These are phyloP conservation scores for Oenanthe javanica DNA, from an alignment of 140 eudicot genomes.

Conservation along the genomic window DNA sequence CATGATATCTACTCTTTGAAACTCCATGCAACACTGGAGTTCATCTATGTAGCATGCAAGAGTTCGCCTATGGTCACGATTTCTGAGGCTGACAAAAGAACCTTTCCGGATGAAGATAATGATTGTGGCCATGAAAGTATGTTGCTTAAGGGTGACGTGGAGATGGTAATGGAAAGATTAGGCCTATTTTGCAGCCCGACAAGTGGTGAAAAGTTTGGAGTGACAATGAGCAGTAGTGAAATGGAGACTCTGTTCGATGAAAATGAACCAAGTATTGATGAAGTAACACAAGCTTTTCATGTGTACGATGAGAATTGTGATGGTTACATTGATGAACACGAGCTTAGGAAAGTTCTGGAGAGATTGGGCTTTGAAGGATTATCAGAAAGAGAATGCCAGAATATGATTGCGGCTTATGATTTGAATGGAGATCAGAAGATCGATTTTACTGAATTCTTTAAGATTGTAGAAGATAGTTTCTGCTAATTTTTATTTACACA, in stretches of 20 bases:
- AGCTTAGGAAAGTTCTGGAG: slow-evolving; percentile 32
- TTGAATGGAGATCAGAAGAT: slow-evolving; percentile 36
- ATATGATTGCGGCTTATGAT: slow-evolving; percentile 40
- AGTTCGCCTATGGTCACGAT: slow-evolving; percentile 5
- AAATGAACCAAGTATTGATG: slow-evolving; percentile 43
- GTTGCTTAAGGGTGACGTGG: slow-evolving; percentile 4
- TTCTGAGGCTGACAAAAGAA: background rate
- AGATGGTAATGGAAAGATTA: slow-evolving; percentile 41
- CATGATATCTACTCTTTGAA: slow-evolving; percentile 25
- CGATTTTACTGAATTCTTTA: slow-evolving; percentile 33
- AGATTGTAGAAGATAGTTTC: slow-evolving; percentile 38
- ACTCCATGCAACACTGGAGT: slow-evolving; percentile 20
- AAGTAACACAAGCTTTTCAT: slow-evolving; percentile 52
- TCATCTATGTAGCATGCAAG: slow-evolving; percentile 19
- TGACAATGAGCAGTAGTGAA: slow-evolving; percentile 21
- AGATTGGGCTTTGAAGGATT: slow-evolving; percentile 30
- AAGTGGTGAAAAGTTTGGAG: slow-evolving; percentile 14
- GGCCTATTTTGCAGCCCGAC: slow-evolving; percentile 37
- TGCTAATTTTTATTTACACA: background rate
- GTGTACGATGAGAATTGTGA: slow-evolving; percentile 48
- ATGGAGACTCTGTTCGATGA: slow-evolving; percentile 34
- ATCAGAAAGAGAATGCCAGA: slow-evolving; percentile 37
- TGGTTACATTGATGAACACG: slow-evolving; percentile 50
- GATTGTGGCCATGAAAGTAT: background rate
- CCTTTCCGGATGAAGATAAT: slow-evolving; percentile 10